These are phyloP conservation scores for Agaricus subrufescens DNA, from an alignment of 768 basidiomycete species.

Conservation along the genomic window DNA sequence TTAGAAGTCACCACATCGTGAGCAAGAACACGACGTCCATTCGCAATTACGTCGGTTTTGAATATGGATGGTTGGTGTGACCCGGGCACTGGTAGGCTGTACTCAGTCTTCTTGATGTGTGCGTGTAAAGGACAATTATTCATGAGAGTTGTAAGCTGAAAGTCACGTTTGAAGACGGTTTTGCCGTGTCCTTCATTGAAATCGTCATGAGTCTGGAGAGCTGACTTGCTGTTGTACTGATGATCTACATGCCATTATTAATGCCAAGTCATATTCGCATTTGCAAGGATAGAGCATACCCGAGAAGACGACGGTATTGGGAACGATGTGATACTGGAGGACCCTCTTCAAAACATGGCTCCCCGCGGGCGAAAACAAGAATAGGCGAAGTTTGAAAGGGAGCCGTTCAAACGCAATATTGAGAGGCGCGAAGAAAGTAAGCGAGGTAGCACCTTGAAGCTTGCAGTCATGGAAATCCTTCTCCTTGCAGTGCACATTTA, in stretches of 20 bases:
- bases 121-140: conserved; percentile 39
- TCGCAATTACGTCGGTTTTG: conserved; percentile 35
- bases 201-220: background rate
- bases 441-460: conserved; percentile 40
- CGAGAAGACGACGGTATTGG: conserved; percentile 42
- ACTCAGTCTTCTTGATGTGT: conserved; percentile 41
- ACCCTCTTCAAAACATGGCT: conserved; percentile 45
- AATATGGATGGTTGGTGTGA: conserved; percentile 22
- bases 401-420: conserved; percentile 44
- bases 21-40: conserved; percentile 30
- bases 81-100: conserved; percentile 30
- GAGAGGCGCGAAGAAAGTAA: conserved; percentile 50
- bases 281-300: conserved; percentile 25
- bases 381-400: conserved; percentile 45
- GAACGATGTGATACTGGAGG: conserved; percentile 54
- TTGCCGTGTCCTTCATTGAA: conserved; percentile 10
- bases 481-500: conserved; percentile 34
- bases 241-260: conserved; percentile 17
- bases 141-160: conserved; percentile 37
- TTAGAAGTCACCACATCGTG: conserved; percentile 51
- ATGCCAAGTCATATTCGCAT: background rate
- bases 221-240: conserved; percentile 23
- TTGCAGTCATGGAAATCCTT: conserved; percentile 30
- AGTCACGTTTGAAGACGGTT: conserved; percentile 28
- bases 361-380: conserved; percentile 61